phyloP scores from a whole-genome alignment of 2,329 filamentous ascomycete genomes.

The Hypoxylon sp. region DNA sequence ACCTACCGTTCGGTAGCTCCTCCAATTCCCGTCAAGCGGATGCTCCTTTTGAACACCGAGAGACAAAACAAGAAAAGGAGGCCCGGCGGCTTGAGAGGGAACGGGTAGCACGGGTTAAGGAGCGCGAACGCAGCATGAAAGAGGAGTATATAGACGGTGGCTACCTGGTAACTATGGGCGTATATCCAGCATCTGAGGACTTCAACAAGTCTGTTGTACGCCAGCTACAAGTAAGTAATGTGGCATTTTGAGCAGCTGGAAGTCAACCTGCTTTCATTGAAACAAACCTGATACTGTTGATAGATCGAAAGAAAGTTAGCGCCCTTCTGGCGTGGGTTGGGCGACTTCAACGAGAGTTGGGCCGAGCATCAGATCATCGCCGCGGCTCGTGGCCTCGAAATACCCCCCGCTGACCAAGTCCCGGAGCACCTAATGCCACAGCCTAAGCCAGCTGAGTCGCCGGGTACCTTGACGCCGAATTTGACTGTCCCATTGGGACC shows the following conservation, averaged over 20 bases:
- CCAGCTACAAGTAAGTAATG: slow-evolving; percentile 80
- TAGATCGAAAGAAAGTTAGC: slow-evolving; percentile 93
- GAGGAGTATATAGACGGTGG: slow-evolving; percentile 96
- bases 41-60: slow-evolving; percentile 72
- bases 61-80: slow-evolving; percentile 92
- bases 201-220: slow-evolving; percentile 90
- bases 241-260: not conserved
- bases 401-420: slow-evolving; percentile 86
- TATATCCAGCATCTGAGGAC: slow-evolving; percentile 92
- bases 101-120: slow-evolving; percentile 77
- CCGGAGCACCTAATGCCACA: slow-evolving; percentile 70
- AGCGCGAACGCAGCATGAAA: slow-evolving; percentile 88
- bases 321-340: slow-evolving; percentile 93
- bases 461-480: slow-evolving; percentile 67
- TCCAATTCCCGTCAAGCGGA: slow-evolving; percentile 56
- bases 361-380: slow-evolving; percentile 95
- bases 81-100: slow-evolving; percentile 87
- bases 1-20: slow-evolving; percentile 53
- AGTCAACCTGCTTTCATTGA: not conserved
- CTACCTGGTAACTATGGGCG: slow-evolving; percentile 91
- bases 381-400: slow-evolving; percentile 82
- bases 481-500: slow-evolving; percentile 83
- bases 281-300: slow-evolving; percentile 24
- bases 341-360: slow-evolving; percentile 90
- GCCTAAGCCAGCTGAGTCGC: slow-evolving; percentile 59